Evolutionary conservation across 495 filamentous ascomycete genomes (phyloP).

Genomic region (Rusavskia elegans): DNA sequence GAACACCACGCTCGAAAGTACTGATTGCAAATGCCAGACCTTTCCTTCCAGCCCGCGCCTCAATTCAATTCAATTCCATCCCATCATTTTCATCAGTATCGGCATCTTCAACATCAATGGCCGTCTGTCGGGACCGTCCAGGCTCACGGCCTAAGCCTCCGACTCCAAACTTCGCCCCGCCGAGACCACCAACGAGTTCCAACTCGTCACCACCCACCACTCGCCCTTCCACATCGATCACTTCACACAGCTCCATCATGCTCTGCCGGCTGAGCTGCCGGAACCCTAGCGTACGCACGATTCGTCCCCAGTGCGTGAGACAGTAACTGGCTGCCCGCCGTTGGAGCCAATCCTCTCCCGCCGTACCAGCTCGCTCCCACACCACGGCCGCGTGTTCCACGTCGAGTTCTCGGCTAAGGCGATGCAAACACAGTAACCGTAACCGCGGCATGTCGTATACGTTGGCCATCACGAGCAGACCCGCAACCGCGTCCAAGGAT

Average conservation of each 20-base stretch:
- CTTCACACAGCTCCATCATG: slow-evolving; percentile 80
- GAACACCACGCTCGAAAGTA: no score
- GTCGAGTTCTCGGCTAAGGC: slow-evolving; percentile 76
- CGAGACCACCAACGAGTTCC: slow-evolving; percentile 58
- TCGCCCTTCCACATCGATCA: slow-evolving; percentile 78
- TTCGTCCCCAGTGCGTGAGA: slow-evolving; percentile 83
- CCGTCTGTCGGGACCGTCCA: slow-evolving; percentile 23
- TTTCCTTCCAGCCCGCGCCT: not conserved
- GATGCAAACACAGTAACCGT: slow-evolving; percentile 73
- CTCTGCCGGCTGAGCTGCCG: slow-evolving; percentile 57
- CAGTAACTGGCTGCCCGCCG: slow-evolving; percentile 77
- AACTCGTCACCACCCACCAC: slow-evolving; percentile 73
- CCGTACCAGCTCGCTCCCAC: slow-evolving; percentile 84
- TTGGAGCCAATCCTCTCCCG: slow-evolving; percentile 84
- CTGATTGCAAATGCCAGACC: not conserved
- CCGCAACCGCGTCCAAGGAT: slow-evolving; percentile 75
- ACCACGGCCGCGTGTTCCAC: slow-evolving; percentile 88
- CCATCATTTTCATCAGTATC: slow-evolving; percentile 60
- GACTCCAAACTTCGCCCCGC: slow-evolving; percentile 41
- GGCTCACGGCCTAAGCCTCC: slow-evolving; percentile 33
- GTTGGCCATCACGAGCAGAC: slow-evolving; percentile 94
- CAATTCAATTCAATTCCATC: slow-evolving; percentile 37
- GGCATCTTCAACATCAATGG: slow-evolving; percentile 43
- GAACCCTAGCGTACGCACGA: slow-evolving; percentile 82
- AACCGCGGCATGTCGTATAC: slow-evolving; percentile 92